Conservation (phyloP, 306 rosid species). For the Begonia loranthoides region DNA sequence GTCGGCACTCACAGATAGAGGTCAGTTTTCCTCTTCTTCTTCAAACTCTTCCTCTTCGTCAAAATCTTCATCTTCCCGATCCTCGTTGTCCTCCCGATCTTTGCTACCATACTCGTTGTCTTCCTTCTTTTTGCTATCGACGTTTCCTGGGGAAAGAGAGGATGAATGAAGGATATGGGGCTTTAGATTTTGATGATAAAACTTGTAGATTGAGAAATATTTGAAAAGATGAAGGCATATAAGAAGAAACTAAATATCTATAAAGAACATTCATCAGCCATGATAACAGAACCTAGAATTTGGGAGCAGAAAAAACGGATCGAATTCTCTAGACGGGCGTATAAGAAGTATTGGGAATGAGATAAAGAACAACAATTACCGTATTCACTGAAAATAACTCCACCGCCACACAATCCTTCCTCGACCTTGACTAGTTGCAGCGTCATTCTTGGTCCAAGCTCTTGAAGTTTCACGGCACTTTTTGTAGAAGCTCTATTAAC, state of each 20-base stretch:
- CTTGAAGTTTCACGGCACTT: constrained; percentile 98
- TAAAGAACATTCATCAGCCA: too few species aligned
- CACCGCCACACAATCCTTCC: constrained; percentile 83
- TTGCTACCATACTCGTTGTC: constrained; percentile 3
- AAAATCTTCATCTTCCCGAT: constrained; percentile 8
- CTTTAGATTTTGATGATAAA: background rate
- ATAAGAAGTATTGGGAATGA: background rate
- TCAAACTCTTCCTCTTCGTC: background rate
- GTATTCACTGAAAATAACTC: constrained; percentile 59
- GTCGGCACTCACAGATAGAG: too few species aligned
- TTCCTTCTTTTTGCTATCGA: constrained; percentile 31
- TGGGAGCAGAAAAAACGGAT: background rate
- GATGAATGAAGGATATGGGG: background rate
- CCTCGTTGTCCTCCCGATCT: constrained; percentile 13
- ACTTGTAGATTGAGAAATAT: background rate
- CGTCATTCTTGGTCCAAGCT: constrained; percentile 90
- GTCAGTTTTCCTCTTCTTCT: constrained; percentile 2
- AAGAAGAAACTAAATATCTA: background rate
- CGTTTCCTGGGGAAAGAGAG: constrained; percentile 19
- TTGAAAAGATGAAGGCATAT: background rate
- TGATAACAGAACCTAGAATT: too few species aligned
- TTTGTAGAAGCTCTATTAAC: constrained; percentile 66
- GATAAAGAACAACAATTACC: constrained; percentile 20
- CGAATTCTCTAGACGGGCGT: too few species aligned
- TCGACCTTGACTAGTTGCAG: constrained; percentile 77